Evolutionary conservation across 2,329 filamentous ascomycete genomes (phyloP).

Genomic region (Colletotrichum sansevieriae): DNA sequence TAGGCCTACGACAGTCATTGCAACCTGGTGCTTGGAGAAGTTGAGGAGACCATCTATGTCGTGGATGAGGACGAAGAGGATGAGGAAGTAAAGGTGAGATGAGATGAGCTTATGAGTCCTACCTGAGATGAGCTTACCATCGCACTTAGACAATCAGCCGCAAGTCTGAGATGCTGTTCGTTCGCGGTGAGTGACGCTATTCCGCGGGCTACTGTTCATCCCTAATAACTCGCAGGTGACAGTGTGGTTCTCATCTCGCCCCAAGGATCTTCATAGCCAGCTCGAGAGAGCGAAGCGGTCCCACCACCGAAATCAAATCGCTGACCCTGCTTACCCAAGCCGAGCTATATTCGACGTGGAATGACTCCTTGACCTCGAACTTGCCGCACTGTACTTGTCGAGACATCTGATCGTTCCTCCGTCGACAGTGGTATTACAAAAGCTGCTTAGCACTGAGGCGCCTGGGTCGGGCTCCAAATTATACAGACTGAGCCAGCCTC

Average conservation of each 20-base stretch:
- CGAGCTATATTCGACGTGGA: background rate
- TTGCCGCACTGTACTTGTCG: too few species aligned
- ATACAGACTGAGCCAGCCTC: too few species aligned
- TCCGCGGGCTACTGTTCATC: background rate
- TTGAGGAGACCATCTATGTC: constrained; percentile 96
- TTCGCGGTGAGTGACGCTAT: constrained; percentile 77
- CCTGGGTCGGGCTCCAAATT: too few species aligned
- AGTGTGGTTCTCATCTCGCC: constrained; percentile 81
- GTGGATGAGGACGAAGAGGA: constrained; percentile 90
- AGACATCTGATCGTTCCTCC: too few species aligned
- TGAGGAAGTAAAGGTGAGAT: constrained; percentile 78
- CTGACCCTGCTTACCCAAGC: background rate
- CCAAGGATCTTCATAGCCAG: constrained; percentile 59
- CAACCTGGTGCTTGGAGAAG: constrained; percentile 95
- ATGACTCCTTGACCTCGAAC: too few species aligned
- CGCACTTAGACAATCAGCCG: constrained; percentile 86
- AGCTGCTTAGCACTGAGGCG: too few species aligned
- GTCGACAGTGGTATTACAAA: too few species aligned
- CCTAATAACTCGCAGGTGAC: constrained; percentile 66
- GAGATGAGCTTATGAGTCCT: background rate
- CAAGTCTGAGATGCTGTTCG: constrained; percentile 98
- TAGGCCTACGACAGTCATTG: constrained; percentile 99
- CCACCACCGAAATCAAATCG: background rate
- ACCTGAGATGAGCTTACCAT: background rate
- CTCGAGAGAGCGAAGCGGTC: background rate